Conservation (phyloP, 768 basidiomycete genomes). For the Tulasnella sp. region DNA sequence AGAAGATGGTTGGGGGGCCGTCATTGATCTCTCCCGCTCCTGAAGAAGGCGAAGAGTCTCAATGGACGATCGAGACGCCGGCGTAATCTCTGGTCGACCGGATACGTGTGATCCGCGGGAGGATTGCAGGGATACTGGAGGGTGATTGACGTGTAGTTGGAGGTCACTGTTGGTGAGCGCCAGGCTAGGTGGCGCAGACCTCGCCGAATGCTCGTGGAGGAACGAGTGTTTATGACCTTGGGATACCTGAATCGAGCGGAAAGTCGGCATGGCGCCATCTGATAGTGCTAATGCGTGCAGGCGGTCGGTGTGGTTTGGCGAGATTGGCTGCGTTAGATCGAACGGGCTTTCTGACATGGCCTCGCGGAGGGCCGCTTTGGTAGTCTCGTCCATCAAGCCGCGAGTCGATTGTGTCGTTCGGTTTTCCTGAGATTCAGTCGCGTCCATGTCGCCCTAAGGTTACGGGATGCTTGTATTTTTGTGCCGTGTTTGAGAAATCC, state of each 20-base stretch:
- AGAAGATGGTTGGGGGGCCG: neutral
- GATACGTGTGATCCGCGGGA: slow-evolving; percentile 27
- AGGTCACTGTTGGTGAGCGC: slow-evolving; percentile 45
- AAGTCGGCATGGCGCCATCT: neutral
- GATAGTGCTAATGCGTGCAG: neutral
- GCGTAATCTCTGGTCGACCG: neutral
- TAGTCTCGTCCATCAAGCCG: neutral
- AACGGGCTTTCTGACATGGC: slow-evolving; percentile 19
- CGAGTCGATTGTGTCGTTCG: neutral
- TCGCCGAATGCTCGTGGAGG: slow-evolving; percentile 43
- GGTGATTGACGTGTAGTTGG: slow-evolving; percentile 14
- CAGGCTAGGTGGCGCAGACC: slow-evolving; percentile 52
- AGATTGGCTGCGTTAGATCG: slow-evolving; percentile 8
- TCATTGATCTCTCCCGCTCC: neutral
- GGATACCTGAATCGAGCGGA: neutral
- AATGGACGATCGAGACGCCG: slow-evolving; percentile 40
- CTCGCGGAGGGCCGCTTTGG: slow-evolving; percentile 10
- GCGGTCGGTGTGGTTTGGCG: neutral
- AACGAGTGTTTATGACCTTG: slow-evolving; percentile 11
- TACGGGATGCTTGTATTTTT: neutral
- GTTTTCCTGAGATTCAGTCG: neutral
- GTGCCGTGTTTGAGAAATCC: neutral
- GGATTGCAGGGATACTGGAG: slow-evolving; percentile 27
- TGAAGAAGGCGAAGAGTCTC: slow-evolving; percentile 48
- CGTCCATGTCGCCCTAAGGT: neutral